Base-by-base conservation (phyloP, 306 rosid species). In the Geum urbanum region DNA sequence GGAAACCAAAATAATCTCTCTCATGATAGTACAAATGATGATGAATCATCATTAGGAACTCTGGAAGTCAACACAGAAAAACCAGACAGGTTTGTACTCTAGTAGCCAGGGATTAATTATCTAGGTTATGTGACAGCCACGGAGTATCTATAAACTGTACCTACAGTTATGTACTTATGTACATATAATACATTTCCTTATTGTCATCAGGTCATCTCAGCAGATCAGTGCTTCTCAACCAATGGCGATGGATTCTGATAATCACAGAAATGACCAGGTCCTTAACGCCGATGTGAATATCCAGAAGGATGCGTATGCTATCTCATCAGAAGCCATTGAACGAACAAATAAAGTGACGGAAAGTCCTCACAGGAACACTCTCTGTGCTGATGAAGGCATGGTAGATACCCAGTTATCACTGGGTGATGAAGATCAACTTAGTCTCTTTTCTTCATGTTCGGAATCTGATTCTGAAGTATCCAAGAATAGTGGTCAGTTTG, bases 381-480 rank as follows among this genome's bases (percentile, higher is more conserved):
- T 32, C 49, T 41, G 43, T 83, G 75, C 79, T 44, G 82, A 79
- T 81, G 78, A 76, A 52, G 67, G 71, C 82, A 74, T 73, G 84
- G 66, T 61, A 63, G 91, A 85, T 66, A 67, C 91, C 67, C 89
- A 82, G 73, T 61, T 87, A 74, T 85, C 85, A 64, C 80, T 85
- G 67, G 85, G 80, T 50, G 91, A 85, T 81, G 84, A 75, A 40
- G 85, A 32, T 68, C 65, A 84, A 50, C 84, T 76, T 72, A 85
- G 85, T 80, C 82, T 85, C 81, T 75, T 44, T 46, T 72, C 89
- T 64, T 85, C 92, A 72, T 89, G 83, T 77, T 73, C 76, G 75
- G 89, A 55, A 56, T 78, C 77, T 78, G 92, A 85, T 78, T 85
- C 84, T 67, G 92, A 76, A 70, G 76, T 71, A 66, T 69, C 84